Evolutionary conservation across 2,329 filamentous ascomycete genomes (phyloP).

Genomic region (Claviceps paspali): DNA sequence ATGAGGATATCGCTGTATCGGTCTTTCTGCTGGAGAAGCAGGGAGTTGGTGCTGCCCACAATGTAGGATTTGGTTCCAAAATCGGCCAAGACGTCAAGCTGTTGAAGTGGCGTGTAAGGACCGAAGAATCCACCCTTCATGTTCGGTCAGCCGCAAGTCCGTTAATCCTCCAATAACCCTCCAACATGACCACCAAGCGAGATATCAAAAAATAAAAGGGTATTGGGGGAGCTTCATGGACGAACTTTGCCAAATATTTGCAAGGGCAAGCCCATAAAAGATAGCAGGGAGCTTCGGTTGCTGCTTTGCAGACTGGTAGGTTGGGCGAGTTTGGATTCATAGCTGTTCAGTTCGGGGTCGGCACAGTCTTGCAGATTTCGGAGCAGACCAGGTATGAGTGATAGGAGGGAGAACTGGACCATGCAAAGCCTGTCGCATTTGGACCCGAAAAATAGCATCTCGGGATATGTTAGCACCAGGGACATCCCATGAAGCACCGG

Average conservation of each 20-base stretch:
- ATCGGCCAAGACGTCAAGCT: constrained; percentile 86
- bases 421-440: constrained; percentile 91
- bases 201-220: not conserved
- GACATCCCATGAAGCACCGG: not conserved
- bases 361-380: constrained; percentile 88
- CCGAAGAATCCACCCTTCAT: constrained; percentile 77
- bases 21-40: constrained; percentile 86
- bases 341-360: constrained; percentile 77
- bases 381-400: constrained; percentile 83
- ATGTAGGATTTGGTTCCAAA: constrained; percentile 93
- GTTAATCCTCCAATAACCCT: not conserved
- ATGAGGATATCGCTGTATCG: constrained; percentile 93
- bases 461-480: constrained; percentile 1
- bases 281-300: constrained; percentile 74
- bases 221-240: not conserved
- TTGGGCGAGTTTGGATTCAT: constrained; percentile 58
- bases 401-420: constrained; percentile 95
- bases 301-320: constrained; percentile 82
- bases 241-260: constrained; percentile 83
- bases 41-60: constrained; percentile 89
- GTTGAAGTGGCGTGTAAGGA: constrained; percentile 90
- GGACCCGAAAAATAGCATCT: constrained; percentile 99
- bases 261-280: constrained; percentile 87
- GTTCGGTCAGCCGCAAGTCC: not conserved
- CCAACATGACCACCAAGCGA: not conserved